A percentile compares a stretch with the other conserved stretches of the same genome.
phyloP scores from a whole-genome alignment of 208 protist species.

The Leishmania braziliensis region DNA sequence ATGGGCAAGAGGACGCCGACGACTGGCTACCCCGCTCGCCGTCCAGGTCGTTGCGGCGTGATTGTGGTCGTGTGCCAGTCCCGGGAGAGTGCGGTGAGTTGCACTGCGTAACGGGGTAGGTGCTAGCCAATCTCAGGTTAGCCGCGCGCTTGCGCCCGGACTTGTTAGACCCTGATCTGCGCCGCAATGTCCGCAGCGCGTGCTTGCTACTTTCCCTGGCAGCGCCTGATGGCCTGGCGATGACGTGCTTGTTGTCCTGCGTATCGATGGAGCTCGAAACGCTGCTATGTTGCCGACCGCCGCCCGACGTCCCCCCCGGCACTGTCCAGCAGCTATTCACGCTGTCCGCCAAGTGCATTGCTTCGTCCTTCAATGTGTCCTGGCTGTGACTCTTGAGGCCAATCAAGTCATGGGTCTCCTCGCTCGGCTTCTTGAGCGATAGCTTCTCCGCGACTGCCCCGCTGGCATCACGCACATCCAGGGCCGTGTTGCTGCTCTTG shows the following conservation, averaged over 20 bases:
- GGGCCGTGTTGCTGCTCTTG: background rate
- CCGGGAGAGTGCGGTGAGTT: conserved; percentile 9
- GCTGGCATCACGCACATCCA: conserved; percentile 1
- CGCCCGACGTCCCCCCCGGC: background rate
- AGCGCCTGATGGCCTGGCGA: background rate
- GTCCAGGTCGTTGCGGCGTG: background rate
- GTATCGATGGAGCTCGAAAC: background rate
- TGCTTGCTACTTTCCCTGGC: background rate
- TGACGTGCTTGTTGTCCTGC: background rate
- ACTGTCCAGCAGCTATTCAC: background rate
- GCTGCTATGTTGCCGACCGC: background rate
- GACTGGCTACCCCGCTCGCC: background rate
- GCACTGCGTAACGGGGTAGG: conserved; percentile 9
- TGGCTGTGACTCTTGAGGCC: conserved; percentile 4
- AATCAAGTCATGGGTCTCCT: background rate
- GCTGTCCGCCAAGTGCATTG: conserved; percentile 11
- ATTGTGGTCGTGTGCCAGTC: background rate
- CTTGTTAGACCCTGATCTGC: background rate
- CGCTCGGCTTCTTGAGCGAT: background rate
- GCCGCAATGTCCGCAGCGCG: too few species aligned
- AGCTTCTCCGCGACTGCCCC: background rate
- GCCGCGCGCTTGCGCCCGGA: background rate
- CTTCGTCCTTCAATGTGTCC: conserved; percentile 17
- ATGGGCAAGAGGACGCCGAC: background rate
- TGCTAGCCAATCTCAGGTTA: background rate